Conservation (phyloP, 2,329 filamentous ascomycete species). For the Alternaria gansuensis region DNA sequence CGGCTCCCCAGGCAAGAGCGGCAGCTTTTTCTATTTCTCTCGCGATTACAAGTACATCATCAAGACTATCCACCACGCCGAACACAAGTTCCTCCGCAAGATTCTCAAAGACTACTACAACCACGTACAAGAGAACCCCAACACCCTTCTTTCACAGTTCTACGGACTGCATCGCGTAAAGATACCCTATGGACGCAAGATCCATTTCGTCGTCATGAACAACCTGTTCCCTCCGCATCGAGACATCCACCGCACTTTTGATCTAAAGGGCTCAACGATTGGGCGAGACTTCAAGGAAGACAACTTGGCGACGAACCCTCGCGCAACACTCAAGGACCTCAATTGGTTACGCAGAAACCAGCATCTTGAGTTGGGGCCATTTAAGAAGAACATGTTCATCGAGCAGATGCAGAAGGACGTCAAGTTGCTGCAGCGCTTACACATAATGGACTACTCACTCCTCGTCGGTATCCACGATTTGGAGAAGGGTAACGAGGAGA, state of each 20-base stretch:
- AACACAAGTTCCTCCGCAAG: constrained; percentile 86
- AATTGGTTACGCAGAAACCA: constrained; percentile 92
- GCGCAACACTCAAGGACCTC: constrained; percentile 93
- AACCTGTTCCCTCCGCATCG: constrained; percentile 97
- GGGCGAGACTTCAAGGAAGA: constrained; percentile 92
- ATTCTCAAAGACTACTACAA: constrained; percentile 91
- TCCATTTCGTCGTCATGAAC: constrained; percentile 99
- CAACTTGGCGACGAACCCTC: constrained; percentile 84
- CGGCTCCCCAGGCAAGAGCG: constrained; percentile 96
- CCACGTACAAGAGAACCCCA: constrained; percentile 91
- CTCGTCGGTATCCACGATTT: constrained; percentile 94
- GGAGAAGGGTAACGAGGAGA: constrained; percentile 91
- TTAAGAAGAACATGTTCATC: constrained; percentile 87
- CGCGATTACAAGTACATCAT: constrained; percentile 99
- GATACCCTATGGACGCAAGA: constrained; percentile 97
- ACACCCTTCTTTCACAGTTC: constrained; percentile 96
- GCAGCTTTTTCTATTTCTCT: constrained; percentile 99
- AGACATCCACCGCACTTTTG: constrained; percentile 96
- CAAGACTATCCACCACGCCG: constrained; percentile 97
- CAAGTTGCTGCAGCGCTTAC: constrained; percentile 80
- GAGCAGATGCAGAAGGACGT: constrained; percentile 91
- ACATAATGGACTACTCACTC: constrained; percentile 99
- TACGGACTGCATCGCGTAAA: constrained; percentile 97
- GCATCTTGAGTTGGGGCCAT: constrained; percentile 85
- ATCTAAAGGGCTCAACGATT: constrained; percentile 94